Evolutionary conservation across 306 rosid genomes (phyloP).

Genomic region (Acmispon strigosus): DNA sequence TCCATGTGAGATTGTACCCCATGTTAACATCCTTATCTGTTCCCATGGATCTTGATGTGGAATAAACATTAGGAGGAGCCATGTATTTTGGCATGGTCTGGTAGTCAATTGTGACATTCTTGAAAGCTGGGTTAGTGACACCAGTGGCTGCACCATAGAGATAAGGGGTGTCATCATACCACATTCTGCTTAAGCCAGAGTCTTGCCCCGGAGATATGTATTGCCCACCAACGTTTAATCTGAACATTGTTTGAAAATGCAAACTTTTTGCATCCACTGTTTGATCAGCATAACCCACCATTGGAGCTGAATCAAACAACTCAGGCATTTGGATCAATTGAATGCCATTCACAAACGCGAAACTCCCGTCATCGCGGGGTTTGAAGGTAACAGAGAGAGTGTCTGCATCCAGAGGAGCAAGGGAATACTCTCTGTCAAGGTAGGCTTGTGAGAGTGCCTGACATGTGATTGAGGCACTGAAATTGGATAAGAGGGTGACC

Average conservation of each 20-base stretch:
- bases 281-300: conserved; percentile 30
- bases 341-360: conserved; percentile 42
- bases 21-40: background rate
- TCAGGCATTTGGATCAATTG: conserved; percentile 31
- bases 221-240: conserved; percentile 49
- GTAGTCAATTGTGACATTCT: conserved; percentile 24
- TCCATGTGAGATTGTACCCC: conserved; percentile 46
- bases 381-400: conserved; percentile 26
- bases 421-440: conserved; percentile 35
- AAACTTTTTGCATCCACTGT: background rate
- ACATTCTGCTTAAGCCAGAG: conserved; percentile 31
- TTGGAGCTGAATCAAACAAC: conserved; percentile 1
- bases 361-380: conserved; percentile 25
- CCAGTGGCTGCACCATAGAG: conserved; percentile 29
- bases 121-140: conserved; percentile 5
- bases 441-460: conserved; percentile 49
- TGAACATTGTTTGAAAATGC: conserved; percentile 40
- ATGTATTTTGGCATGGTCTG: conserved; percentile 18
- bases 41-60: conserved; percentile 47
- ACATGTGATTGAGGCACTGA: conserved; percentile 36
- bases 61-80: conserved; percentile 34
- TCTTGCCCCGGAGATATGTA: conserved; percentile 37
- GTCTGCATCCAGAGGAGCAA: conserved; percentile 26
- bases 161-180: conserved; percentile 56
- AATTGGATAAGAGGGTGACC: conserved; percentile 32